Base-by-base conservation (phyloP, 1,139 yeast genomes). In the Debaryomyces udenii region DNA sequence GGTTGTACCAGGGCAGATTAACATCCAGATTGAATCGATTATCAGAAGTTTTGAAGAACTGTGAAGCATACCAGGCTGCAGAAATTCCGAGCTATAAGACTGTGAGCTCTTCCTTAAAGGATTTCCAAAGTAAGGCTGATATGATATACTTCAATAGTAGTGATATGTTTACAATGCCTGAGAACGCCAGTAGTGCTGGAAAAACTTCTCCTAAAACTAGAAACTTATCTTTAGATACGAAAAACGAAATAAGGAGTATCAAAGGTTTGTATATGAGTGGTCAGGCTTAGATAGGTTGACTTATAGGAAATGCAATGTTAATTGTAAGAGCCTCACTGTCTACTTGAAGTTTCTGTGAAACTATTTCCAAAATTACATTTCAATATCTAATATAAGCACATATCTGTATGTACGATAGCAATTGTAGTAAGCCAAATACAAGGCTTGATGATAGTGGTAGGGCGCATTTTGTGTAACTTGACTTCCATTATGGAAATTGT, bases 181-280 rank as follows among this genome's bases (percentile, higher is more conserved):
- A 46, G 5, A 44, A 49, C 24, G 42, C 46, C 17, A 24, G 40
- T 10, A 47, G 44, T 24, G 37, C 39, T 2, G 38, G 40, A 6
- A 34, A 32, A 18, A 31, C 40, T 22, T 44, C 48, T 1, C 36
- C 44, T 17, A 56, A 58, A 29, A 62, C 56, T 52, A 61, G 52
- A 37, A 68, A 68, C 45, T 47, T 70, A 46, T 66, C 66, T 1
- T 54, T 58, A 5, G 76, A 70, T 35, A 61, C 64, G 9, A 67
- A 62, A 49, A 68, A 63, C 46, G 75, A 68, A 41, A 67, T 72
- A n/a, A 54, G 78, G 42, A 59, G 69, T 37, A 67, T 72, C 29
- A 72, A 72, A 52, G 78, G 78, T 6, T 52, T 69, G 48, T 71
- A 55, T 47, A 72, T 71, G 74, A 70, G 75, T 49, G 78, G 78